Evolutionary conservation across 148 eudicot genomes (phyloP), one percentile per base, ranked within the genome.

Genomic region (Arctostaphylos glauca): DNA sequence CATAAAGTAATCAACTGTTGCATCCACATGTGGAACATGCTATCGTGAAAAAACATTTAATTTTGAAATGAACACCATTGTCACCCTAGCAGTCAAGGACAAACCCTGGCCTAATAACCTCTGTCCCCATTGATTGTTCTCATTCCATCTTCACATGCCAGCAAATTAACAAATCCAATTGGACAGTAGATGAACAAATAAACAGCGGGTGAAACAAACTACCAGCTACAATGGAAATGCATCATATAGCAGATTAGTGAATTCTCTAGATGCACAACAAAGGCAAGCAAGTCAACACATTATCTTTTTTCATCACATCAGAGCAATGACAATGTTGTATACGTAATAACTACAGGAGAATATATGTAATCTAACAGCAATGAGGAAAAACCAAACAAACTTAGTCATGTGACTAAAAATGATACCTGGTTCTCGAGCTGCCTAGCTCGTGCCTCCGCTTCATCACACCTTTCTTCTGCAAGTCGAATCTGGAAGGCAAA

Each of bases 371-470:
- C 81, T 46, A n/a, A 46, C 2, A 80, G 43, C 64, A 54, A 41
- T 62, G 55, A 78, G 5, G 58, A 55, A 80, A 25, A 80, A 25
- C 44, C 19, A 50, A 44, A 66, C 25, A 62, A 13, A 46, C 62
- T 18, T 9, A 38, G 47, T 62, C 70, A n/a, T 68, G 15, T 31
- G 18, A 82, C 21, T 5, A 44, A 2, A 70, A 58, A 80, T 10
- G 43, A 77, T 88, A 96, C 99, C 95, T 96, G 98, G 86, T 89
- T 88, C 85, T 96, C 97, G 64, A 96, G 97, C 85, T 91, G 94
- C 90, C 90, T 91, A 82, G 94, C 90, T 88, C 98, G 93, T 86
- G 95, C 92, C 80, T 96, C 97, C 50, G 98, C 92, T 86, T 94
- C 99, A 79, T 92, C 93, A 84, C 87, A 86, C 84, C 93, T 89